phyloP scores from a whole-genome alignment of 2,329 filamentous ascomycete species.

The Colletotrichum sidae region DNA sequence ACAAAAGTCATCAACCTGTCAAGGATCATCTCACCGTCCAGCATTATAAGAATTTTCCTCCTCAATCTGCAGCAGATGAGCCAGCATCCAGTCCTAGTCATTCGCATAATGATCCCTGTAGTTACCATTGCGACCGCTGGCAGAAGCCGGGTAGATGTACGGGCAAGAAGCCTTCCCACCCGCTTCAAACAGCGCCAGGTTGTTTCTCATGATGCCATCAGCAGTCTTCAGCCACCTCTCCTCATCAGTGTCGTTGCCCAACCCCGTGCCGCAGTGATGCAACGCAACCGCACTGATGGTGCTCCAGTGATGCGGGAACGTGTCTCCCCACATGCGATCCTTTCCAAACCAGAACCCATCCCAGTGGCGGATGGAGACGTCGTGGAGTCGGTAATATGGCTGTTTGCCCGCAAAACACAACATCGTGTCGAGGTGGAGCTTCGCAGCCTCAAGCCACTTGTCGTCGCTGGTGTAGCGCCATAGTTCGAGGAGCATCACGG shows the following conservation, averaged over 20 bases:
- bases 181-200: constrained; percentile 23
- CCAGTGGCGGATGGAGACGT: constrained; percentile 32
- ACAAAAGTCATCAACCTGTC: no score
- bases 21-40: no score
- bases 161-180: constrained; percentile 26
- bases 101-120: constrained; percentile 35
- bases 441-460: constrained; percentile 46
- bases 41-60: background rate
- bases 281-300: constrained; percentile 26
- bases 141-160: constrained; percentile 27
- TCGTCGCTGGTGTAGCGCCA: constrained; percentile 54
- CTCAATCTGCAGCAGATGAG: constrained; percentile 30
- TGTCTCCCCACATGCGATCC: constrained; percentile 31
- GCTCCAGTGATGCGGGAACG: constrained; percentile 31
- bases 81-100: constrained; percentile 27
- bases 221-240: background rate
- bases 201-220: constrained; percentile 11
- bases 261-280: constrained; percentile 17
- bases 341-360: constrained; percentile 36
- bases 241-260: background rate
- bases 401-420: constrained; percentile 26
- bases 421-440: constrained; percentile 22
- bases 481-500: constrained; percentile 58
- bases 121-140: constrained; percentile 15
- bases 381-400: constrained; percentile 30